Base-by-base conservation (phyloP, 257 asterid species). In the Scutellaria barbata region DNA sequence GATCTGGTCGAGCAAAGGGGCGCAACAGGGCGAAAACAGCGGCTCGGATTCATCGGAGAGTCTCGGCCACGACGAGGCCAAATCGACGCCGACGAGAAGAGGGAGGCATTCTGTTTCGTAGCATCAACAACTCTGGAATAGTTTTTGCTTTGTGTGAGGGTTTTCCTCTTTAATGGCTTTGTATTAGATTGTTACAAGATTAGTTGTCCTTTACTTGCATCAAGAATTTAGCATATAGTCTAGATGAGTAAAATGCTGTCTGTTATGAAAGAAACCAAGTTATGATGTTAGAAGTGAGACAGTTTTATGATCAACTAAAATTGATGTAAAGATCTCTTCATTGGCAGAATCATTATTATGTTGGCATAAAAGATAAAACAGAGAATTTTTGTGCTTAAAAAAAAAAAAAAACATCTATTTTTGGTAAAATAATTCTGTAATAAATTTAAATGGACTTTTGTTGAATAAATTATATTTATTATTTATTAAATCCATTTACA, bases 11-110 rank as follows among this genome's bases (percentile, higher is more conserved):
- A 76, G 79, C 78, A 92, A 90, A 75, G 86, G 89, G 0, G 81
- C 35, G 35, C 35, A 77, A 4, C 89, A 80, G 60, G 85, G 66
- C 0, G 97, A 94, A 82, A 90, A 87, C 33, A 89, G 97, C 12
- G 97, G 96, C 16, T 94, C 98, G 0, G 98, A 94, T 71, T 94
- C 98, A 4, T 90, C 98, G 0, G 98, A 84, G 80, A 85, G 95
- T 74, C 88, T 88, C 41, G 95, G 93, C 69, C 78, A 82, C 0
- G 96, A 89, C 9, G 98, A 90, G 47, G 85, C 76, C 3, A 93
- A 89, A 54, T 82, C 81, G 3, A 90, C 96, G 8, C 95, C 96
- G 11, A 68, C 88, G 0, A 82, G 96, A 81, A 85, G 77, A 76
- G 96, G 85, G 68, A 87, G 96, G 85, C 89, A 79, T 63, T 91